phyloP scores from a whole-genome alignment of 1,139 yeast species.

The Lodderomyces beijingensis region DNA sequence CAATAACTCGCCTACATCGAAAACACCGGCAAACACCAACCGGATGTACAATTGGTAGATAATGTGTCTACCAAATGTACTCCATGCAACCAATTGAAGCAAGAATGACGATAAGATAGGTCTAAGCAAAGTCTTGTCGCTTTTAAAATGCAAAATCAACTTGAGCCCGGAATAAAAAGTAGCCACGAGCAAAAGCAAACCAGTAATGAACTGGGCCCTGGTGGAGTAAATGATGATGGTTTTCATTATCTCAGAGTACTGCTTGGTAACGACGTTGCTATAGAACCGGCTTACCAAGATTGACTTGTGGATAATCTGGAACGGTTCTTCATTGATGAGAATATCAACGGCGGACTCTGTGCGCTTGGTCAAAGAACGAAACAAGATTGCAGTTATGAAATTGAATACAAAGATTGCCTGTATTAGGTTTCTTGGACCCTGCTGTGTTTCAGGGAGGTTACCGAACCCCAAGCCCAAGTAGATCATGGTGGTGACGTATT shows the following conservation, averaged over 20 bases:
- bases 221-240: slow-evolving; percentile 2
- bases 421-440: slow-evolving; percentile 1
- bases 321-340: slow-evolving; percentile 5
- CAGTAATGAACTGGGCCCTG: slow-evolving; percentile 3
- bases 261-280: slow-evolving; percentile 3
- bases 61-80: slow-evolving; percentile 7
- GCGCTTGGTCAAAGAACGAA: slow-evolving; percentile 3
- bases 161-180: slow-evolving; percentile 8
- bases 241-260: slow-evolving; percentile 1
- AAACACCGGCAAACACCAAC: slow-evolving; percentile 9
- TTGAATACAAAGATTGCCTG: slow-evolving; percentile 6
- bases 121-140: slow-evolving; percentile 2
- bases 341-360: slow-evolving; percentile 5
- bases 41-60: slow-evolving; percentile 4
- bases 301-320: slow-evolving; percentile 10
- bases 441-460: slow-evolving; percentile 4
- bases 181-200: slow-evolving; percentile 7
- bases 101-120: slow-evolving; percentile 9
- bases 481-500: slow-evolving; percentile 6
- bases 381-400: slow-evolving; percentile 4
- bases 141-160: slow-evolving; percentile 6
- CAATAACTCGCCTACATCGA: slow-evolving; percentile 13
- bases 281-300: slow-evolving; percentile 11
- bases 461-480: slow-evolving; percentile 11
- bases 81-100: slow-evolving; percentile 12